Percentiles rank a stretch among this genome's conserved stretches.
Conservation (phyloP, 495 filamentous ascomycete species). For the Thermothielavioides terrestris region DNA sequence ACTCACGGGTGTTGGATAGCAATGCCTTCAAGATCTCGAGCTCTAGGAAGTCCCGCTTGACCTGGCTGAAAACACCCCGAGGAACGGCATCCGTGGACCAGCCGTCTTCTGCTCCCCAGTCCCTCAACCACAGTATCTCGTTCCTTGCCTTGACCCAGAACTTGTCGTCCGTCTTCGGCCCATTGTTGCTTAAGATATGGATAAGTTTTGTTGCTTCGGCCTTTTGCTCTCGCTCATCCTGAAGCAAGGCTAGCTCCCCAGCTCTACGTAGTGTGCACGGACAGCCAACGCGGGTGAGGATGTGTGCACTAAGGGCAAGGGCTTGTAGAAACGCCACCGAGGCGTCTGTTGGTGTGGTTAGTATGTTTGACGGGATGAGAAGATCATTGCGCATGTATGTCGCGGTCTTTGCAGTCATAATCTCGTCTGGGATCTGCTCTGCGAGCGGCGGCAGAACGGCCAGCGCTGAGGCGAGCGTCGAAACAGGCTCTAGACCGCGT, state of each 20-base stretch:
- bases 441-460: constrained; percentile 35
- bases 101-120: constrained; percentile 56
- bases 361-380: constrained; percentile 50
- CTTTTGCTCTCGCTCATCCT: constrained; percentile 57
- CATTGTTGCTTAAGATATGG: constrained; percentile 40
- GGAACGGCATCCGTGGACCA: constrained; percentile 21
- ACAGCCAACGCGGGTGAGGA: constrained; percentile 53
- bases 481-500: constrained; percentile 48
- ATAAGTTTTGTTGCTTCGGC: constrained; percentile 56
- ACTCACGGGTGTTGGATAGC: constrained; percentile 58
- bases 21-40: constrained; percentile 67
- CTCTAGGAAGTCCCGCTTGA: constrained; percentile 58
- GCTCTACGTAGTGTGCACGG: constrained; percentile 50
- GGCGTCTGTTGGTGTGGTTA: constrained; percentile 56
- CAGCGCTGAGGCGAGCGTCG: constrained; percentile 36
- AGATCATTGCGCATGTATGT: constrained; percentile 46
- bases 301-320: constrained; percentile 57
- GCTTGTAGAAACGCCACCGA: constrained; percentile 58
- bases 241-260: constrained; percentile 49
- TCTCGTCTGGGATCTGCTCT: constrained; percentile 19
- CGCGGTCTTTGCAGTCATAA: constrained; percentile 33
- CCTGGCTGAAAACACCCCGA: constrained; percentile 61
- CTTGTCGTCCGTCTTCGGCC: constrained; percentile 50
- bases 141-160: constrained; percentile 59
- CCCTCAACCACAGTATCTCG: constrained; percentile 71